phyloP scores from a whole-genome alignment of 2,329 filamentous ascomycete species.

The Penicillium nordicum region DNA sequence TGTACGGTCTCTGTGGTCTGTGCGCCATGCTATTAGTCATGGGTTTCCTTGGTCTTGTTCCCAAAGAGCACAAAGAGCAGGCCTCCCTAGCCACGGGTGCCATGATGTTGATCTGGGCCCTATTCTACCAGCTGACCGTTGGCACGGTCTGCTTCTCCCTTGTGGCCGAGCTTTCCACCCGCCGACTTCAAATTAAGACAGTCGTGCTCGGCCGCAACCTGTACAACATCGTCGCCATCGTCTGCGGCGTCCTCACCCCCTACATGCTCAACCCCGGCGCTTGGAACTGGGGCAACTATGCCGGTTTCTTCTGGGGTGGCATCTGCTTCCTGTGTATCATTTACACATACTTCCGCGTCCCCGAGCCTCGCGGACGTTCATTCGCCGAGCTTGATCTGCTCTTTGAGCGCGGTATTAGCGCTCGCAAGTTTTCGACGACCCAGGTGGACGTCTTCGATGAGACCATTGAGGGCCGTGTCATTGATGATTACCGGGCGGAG shows the following conservation, averaged over 20 bases:
- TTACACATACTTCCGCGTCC: constrained; percentile 77
- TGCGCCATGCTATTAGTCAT: constrained; percentile 76
- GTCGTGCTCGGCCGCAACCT: constrained; percentile 79
- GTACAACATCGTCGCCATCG: constrained; percentile 77
- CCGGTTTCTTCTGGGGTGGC: constrained; percentile 84
- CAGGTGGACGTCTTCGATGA: constrained; percentile 55
- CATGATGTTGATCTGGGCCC: constrained; percentile 79
- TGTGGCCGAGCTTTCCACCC: constrained; percentile 77
- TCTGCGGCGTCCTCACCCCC: constrained; percentile 77
- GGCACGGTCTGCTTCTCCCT: constrained; percentile 88
- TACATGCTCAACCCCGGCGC: constrained; percentile 88
- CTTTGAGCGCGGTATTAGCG: constrained; percentile 69
- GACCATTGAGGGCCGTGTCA: constrained; percentile 27
- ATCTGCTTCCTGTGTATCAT: constrained; percentile 77
- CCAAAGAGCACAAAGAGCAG: constrained; percentile 54
- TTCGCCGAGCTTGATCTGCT: constrained; percentile 84
- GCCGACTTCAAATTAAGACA: constrained; percentile 84
- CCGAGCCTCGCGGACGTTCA: constrained; percentile 73
- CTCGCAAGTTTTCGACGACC: constrained; percentile 66
- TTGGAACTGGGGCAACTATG: constrained; percentile 85
- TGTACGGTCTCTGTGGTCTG: constrained; percentile 70
- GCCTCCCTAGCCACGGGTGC: constrained; percentile 74
- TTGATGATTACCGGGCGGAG: constrained; percentile 31
- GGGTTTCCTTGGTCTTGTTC: constrained; percentile 76
- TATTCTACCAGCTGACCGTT: constrained; percentile 81